Base-by-base conservation (phyloP, 2,329 filamentous ascomycete genomes). In the Coleophoma cylindrospora region DNA sequence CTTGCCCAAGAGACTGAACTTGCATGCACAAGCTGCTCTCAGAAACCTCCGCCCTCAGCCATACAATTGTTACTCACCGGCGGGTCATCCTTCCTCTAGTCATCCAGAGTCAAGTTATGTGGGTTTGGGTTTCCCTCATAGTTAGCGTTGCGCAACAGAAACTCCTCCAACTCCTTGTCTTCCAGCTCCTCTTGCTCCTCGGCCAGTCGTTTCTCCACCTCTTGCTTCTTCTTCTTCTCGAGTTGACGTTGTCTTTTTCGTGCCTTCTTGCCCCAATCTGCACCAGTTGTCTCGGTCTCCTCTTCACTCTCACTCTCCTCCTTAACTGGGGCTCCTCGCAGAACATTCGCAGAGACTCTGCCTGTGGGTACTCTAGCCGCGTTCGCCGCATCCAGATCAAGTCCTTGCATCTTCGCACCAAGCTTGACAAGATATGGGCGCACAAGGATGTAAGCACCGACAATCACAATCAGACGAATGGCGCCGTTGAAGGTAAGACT, bases 111-210 rank as follows among this genome's bases (percentile, higher is more conserved):
- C 17, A 44, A 15, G 6, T 11, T 27, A 44, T 44, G 41, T 32
- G 41, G 41, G 27, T 44, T 44, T 33, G 41, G 41, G 12, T 44
- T 44, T 14, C 38, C 44, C 6, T 48, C 19, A 22, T 38, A 54
- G 33, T 45, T 41, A 34, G 41, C 17, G n/a, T 44, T 44, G 12
- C 41, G 41, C 59, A 80, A 75, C 65, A 91, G 67, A 60, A 86
- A 81, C 68, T 91, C 84, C 64, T 83, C 79, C 58, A 91, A 86
- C 65, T 91, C 86, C 69, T 87, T 86, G 66, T 89, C 85, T 53
- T 86, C 81, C 57, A 87, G 76, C 51, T 84, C 80, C 58, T 84
- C 82, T 60, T 81, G 75, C 57, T 76, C 72, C 58, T 80, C 68
- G 61, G 70, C 67, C 69, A 80, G 73, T 54, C 60, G 57, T 58